Base-by-base conservation (phyloP, 345 rosid genomes). In the Cardamine resedifolia region DNA sequence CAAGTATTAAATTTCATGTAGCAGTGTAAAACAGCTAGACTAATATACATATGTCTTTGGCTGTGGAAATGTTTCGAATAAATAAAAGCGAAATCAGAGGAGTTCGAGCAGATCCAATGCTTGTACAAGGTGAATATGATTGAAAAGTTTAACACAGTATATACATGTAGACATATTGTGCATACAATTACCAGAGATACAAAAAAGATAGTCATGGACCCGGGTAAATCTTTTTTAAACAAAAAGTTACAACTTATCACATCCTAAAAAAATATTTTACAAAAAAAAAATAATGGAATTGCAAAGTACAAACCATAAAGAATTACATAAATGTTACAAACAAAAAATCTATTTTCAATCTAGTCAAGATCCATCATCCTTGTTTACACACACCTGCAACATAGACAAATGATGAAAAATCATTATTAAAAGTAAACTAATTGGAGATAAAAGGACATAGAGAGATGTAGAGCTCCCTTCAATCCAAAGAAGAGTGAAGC, bases 401-500 rank as follows among this genome's bases (percentile, higher is more conserved):
- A 8, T 4, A 64, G 8, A 64, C 2, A 44, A 10, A 44, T 2
- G 6, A 18, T 3, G 18, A 11, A 45, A 39, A 10, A 18, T 0
- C 26, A 11, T 6, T 28, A 16, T 3, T 27, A 11, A 61, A 56
- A 4, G 11, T 23, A 14, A 21, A n/a, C 24, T n/a, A 43, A 10
- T 2, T 23, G 36, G 8, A 43, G 39, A 31, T 15, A 53, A 2
- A 47, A 36, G 14, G 10, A 48, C 20, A n/a, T 18, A 3, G 23
- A 39, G 23, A 68, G 73, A 60, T 61, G 84, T 76, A 84, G 96
- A 90, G 91, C 91, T 90, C 96, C 91, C 91, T 90, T 88, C 90
- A 88, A 86, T 90, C 95, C 94, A 90, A 88, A 86, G 52, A 82
- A 84, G 78, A 86, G 81, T 79, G 15, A 77, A 77, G 79, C 23